These are phyloP conservation scores for Fusarium nelsonii DNA, from an alignment of 2,329 filamentous ascomycete genomes.

Conservation along the genomic window DNA sequence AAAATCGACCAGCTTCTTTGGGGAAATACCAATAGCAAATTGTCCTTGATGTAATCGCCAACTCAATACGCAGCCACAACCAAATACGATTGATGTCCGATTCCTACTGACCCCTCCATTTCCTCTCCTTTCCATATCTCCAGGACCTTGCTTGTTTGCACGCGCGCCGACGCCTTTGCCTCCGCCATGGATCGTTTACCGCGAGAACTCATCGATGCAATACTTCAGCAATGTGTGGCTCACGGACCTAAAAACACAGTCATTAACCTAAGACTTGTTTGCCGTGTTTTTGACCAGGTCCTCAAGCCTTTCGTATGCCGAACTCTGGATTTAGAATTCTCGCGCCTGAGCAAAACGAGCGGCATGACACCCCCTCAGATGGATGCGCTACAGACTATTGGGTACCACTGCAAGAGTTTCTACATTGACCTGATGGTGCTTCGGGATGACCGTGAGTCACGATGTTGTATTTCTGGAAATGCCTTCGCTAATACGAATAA, in stretches of 20 bases:
- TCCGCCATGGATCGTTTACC: constrained; percentile 61
- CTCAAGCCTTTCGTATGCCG: constrained; percentile 61
- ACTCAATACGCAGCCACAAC: neutral
- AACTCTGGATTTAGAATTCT: constrained; percentile 64
- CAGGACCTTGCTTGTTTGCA: neutral
- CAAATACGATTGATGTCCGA: constrained; percentile 27
- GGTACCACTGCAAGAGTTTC: constrained; percentile 61
- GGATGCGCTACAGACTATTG: constrained; percentile 60
- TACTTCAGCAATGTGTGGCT: constrained; percentile 59
- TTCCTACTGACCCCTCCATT: constrained; percentile 21
- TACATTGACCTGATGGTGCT: constrained; percentile 67
- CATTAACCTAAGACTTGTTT: constrained; percentile 62
- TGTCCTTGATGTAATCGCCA: neutral
- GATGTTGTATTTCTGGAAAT: neutral
- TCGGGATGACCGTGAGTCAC: constrained; percentile 61
- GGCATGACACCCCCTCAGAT: constrained; percentile 51
- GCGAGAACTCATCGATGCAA: constrained; percentile 60
- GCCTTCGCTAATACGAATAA: constrained; percentile 26
- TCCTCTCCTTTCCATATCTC: constrained; percentile 7
- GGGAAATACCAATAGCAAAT: neutral
- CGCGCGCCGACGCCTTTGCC: neutral
- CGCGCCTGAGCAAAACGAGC: constrained; percentile 58
- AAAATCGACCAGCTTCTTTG: neutral
- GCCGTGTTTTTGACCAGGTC: constrained; percentile 61
- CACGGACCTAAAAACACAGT: constrained; percentile 59